Conservation (phyloP, 108 stramenopile species). For the Phaeodactylum tricornutum region DNA sequence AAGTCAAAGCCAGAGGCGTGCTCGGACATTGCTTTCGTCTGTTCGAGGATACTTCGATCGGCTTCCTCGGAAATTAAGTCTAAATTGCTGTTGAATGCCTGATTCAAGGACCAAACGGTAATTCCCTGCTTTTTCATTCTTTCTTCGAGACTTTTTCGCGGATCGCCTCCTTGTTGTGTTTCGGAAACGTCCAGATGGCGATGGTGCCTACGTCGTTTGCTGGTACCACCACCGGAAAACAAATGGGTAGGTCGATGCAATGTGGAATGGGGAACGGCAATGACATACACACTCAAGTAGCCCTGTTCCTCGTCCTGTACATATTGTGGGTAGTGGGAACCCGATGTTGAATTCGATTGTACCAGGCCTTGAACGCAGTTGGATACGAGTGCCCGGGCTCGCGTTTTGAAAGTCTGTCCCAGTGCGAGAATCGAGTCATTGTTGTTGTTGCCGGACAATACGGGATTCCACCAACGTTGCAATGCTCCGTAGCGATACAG, state of each 20-base stretch:
- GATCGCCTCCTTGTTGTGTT: constrained; percentile 78
- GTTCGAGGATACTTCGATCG: background rate
- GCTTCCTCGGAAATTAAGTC: background rate
- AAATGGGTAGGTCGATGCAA: background rate
- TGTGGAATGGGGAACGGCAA: constrained; percentile 23
- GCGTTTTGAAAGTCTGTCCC: background rate
- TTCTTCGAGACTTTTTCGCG: constrained; percentile 45
- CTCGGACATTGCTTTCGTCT: background rate
- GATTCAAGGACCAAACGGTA: constrained; percentile 9
- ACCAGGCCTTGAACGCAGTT: background rate
- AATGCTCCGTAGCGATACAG: constrained; percentile 17
- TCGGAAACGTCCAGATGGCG: constrained; percentile 34
- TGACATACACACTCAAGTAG: constrained; percentile 38
- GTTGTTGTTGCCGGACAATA: background rate
- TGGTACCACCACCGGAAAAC: background rate
- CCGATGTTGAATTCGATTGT: constrained; percentile 1
- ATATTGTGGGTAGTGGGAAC: constrained; percentile 6
- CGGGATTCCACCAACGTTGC: constrained; percentile 1
- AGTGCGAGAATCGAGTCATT: background rate
- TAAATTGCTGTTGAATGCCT: constrained; percentile 2
- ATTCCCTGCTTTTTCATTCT: constrained; percentile 18
- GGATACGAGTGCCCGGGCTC: background rate
- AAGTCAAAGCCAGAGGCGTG: constrained; percentile 7
- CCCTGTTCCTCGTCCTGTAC: constrained; percentile 52
- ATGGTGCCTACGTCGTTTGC: constrained; percentile 22